Conservation (phyloP, 2,329 filamentous ascomycete genomes). For the Ophiostoma triangulosporum region DNA sequence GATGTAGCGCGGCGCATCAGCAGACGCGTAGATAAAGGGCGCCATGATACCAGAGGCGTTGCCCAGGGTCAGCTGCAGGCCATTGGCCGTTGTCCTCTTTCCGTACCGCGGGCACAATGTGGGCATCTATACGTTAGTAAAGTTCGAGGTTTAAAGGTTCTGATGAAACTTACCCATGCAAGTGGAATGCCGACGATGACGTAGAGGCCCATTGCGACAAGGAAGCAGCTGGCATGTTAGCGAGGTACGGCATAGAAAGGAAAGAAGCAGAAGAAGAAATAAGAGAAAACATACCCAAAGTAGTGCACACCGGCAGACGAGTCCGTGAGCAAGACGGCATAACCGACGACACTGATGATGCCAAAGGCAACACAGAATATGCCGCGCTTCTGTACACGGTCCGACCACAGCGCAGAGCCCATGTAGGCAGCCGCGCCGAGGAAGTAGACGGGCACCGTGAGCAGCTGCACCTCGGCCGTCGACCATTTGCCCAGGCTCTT, state of each 20-base stretch:
- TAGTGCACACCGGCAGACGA: not conserved
- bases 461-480: constrained; percentile 3
- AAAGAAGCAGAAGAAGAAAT: not conserved
- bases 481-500: constrained; percentile 19
- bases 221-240: not conserved
- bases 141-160: no score
- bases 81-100: not conserved
- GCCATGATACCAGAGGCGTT: not conserved
- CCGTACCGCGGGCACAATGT: not conserved
- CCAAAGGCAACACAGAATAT: not conserved
- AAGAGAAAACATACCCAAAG: not conserved
- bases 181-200: not conserved
- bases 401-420: constrained; percentile 17
- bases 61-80: not conserved
- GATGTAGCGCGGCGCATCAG: not conserved
- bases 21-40: not conserved
- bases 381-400: constrained; percentile 24
- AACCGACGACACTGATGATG: constrained; percentile 5
- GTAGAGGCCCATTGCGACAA: not conserved
- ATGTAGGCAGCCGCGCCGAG: constrained; percentile 17
- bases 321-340: constrained; percentile 5
- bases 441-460: constrained; percentile 24
- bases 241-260: not conserved
- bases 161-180: not conserved
- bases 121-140: not conserved